phyloP scores from a whole-genome alignment of 371 early-diverging fungal genomes.

The Apophysomyces elegans region DNA sequence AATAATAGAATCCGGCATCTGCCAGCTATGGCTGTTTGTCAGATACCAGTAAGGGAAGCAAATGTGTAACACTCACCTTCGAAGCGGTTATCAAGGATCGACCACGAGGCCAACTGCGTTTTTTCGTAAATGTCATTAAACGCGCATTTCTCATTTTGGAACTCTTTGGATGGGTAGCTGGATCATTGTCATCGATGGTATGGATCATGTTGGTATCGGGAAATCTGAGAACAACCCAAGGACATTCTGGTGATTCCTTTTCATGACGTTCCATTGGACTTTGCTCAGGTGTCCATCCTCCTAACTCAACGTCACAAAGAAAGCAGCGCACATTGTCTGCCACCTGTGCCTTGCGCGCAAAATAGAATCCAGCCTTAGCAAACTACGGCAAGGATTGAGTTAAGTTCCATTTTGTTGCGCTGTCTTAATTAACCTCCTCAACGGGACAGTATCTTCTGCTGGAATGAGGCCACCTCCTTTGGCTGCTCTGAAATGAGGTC shows the following conservation, averaged over 20 bases:
- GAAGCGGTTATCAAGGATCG: constrained; percentile 15
- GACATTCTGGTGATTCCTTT: constrained; percentile 30
- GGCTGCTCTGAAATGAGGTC: constrained; percentile 22
- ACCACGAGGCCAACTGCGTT: constrained; percentile 37
- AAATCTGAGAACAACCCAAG: constrained; percentile 29
- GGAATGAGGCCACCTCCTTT: constrained; percentile 30
- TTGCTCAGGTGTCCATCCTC: constrained; percentile 29
- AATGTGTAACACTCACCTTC: constrained; percentile 20
- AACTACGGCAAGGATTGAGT: constrained; percentile 20
- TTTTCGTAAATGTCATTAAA: constrained; percentile 29
- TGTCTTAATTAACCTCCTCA: constrained; percentile 24
- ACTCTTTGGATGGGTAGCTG: constrained; percentile 13
- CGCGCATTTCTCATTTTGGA: constrained; percentile 25
- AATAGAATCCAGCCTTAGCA: constrained; percentile 41
- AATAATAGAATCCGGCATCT: constrained; percentile 39
- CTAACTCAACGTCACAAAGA: constrained; percentile 36
- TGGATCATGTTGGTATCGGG: constrained; percentile 17
- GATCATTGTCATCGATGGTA: constrained; percentile 8
- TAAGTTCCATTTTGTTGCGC: not conserved
- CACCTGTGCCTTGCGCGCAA: constrained; percentile 16
- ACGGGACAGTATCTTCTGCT: constrained; percentile 9
- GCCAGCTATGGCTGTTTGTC: constrained; percentile 21
- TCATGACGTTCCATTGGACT: constrained; percentile 33
- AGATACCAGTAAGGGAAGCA: no score
- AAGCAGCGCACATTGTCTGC: constrained; percentile 34